phyloP scores from a whole-genome alignment of 164 flowering plant genomes.

The Vitis vinifera region ASM3070453v1 NC_081809.1:7754501-7755000 shows the following conservation, averaged over 20 bases:
- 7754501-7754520: slow-evolving; percentile 9
- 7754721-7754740: neutral
- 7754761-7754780: neutral
- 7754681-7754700: slow-evolving; percentile 1
- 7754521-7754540: neutral
- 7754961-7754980: too few relatives aligned
- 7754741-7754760: neutral
- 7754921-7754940: too few relatives aligned
- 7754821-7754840: too few relatives aligned
- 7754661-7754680: slow-evolving; percentile 3
- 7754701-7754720: slow-evolving; percentile 14
- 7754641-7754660: neutral
- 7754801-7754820: too few relatives aligned
- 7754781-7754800: neutral
- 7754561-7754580: neutral
- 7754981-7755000: too few relatives aligned
- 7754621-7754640: neutral
- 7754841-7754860: too few relatives aligned
- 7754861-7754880: too few relatives aligned
- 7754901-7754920: too few relatives aligned
- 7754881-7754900: too few relatives aligned
- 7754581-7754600: neutral
- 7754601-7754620: neutral
- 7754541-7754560: neutral
- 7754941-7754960: too few relatives aligned